Percentiles rank a stretch among this genome's conserved stretches.
phyloP scores from a whole-genome alignment of 139 green algal genomes.

The Mychonastes homosphaera region DNA sequence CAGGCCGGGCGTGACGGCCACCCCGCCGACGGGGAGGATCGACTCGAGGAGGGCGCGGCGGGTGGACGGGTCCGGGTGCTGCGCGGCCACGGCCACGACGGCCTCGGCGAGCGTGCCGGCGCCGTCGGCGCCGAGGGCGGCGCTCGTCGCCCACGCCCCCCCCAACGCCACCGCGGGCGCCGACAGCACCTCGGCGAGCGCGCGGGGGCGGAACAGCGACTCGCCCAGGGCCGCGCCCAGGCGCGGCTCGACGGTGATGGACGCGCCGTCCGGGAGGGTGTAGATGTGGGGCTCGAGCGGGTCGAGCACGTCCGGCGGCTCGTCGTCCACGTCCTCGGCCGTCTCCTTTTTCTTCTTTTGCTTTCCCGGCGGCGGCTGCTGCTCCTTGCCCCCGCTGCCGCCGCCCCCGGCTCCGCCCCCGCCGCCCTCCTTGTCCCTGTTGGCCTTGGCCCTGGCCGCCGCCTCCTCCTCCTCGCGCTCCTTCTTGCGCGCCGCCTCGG shows the following conservation, averaged over 20 bases:
- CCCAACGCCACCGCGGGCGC: constrained; percentile 10
- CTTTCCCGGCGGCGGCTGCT: not conserved
- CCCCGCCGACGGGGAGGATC: constrained; percentile 49
- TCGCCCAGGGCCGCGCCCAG: constrained; percentile 25
- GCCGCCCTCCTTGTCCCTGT: not conserved
- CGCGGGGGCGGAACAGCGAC: constrained; percentile 34
- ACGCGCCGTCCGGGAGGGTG: constrained; percentile 34
- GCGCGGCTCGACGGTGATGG: constrained; percentile 12
- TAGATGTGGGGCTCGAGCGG: constrained; percentile 11
- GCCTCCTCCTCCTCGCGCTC: not conserved
- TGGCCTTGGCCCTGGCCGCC: not conserved
- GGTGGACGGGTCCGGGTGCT: constrained; percentile 25
- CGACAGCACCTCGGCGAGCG: constrained; percentile 21
- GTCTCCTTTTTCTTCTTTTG: not conserved
- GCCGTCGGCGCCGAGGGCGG: not conserved
- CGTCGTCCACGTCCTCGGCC: not conserved
- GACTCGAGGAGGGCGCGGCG: constrained; percentile 29
- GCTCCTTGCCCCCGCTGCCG: not conserved
- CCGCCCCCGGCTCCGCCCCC: not conserved
- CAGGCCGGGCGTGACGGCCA: constrained; percentile 21
- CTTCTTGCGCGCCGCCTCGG: no score
- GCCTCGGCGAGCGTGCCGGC: constrained; percentile 3
- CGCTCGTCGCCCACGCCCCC: constrained; percentile 9
- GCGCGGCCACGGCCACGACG: constrained; percentile 6
- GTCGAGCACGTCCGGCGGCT: not conserved